Conservation (phyloP, 495 filamentous ascomycete species). For the Trichoderma gamsii region DNA sequence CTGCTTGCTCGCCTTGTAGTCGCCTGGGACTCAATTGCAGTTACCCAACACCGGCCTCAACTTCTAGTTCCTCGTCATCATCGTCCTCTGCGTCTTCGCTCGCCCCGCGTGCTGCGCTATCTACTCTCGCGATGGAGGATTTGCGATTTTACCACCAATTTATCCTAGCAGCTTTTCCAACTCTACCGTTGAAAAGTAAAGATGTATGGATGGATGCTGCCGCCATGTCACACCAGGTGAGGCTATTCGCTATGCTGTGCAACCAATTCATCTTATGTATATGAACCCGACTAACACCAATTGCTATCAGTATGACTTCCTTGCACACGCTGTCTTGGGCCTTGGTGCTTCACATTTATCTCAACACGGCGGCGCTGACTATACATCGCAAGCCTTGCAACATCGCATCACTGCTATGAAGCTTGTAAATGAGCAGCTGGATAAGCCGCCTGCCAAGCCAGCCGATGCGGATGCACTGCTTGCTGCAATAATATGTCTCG, state of each 20-base stretch:
- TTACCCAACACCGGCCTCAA: slow-evolving; percentile 29
- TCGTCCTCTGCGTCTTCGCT: neutral
- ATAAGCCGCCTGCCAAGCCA: slow-evolving; percentile 19
- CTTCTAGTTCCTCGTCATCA: neutral
- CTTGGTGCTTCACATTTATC: slow-evolving; percentile 38
- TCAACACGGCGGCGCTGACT: slow-evolving; percentile 18
- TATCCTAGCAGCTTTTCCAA: slow-evolving; percentile 38
- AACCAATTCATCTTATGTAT: neutral
- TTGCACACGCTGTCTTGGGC: slow-evolving; percentile 40
- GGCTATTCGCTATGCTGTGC: slow-evolving; percentile 9
- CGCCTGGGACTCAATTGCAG: slow-evolving; percentile 40
- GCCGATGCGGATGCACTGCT: slow-evolving; percentile 36
- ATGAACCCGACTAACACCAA: neutral
- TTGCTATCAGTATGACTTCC: slow-evolving; percentile 25
- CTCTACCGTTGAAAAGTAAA: slow-evolving; percentile 41
- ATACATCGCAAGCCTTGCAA: slow-evolving; percentile 27
- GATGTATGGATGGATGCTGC: slow-evolving; percentile 44
- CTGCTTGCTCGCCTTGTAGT: slow-evolving; percentile 40
- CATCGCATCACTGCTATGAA: slow-evolving; percentile 40
- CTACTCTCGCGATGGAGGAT: slow-evolving; percentile 33
- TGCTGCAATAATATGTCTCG: slow-evolving; percentile 39
- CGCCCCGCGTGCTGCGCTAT: slow-evolving; percentile 16
- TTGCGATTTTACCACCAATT: slow-evolving; percentile 47
- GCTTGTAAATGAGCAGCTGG: slow-evolving; percentile 30
- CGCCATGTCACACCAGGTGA: slow-evolving; percentile 36